Conservation (phyloP, 2,329 filamentous ascomycete species). For the Fusarium multiceps region DNA sequence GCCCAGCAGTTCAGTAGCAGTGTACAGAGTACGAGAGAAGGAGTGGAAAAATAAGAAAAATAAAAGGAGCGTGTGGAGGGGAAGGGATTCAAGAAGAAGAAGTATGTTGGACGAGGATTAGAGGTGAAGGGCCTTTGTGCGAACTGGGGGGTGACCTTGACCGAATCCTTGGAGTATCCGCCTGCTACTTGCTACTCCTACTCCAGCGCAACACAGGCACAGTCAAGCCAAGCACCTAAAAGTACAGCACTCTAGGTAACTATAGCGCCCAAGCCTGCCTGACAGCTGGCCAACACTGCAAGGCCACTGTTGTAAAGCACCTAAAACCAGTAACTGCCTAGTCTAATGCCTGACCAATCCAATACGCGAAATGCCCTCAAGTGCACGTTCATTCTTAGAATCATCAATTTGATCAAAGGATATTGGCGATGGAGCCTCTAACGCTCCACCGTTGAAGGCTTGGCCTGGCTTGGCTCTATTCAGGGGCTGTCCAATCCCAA, state of each 20-base stretch:
- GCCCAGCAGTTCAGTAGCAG: slow-evolving; percentile 47
- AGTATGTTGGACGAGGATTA: slow-evolving; percentile 36
- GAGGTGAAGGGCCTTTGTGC: slow-evolving; percentile 39
- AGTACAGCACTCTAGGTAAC: neutral
- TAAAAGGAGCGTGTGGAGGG: slow-evolving; percentile 38
- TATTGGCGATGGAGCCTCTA: slow-evolving; percentile 26
- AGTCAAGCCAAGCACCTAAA: neutral
- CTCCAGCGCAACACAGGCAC: neutral
- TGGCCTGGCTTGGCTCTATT: slow-evolving; percentile 2
- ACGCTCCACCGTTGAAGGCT: slow-evolving; percentile 4
- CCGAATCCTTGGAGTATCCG: slow-evolving; percentile 5
- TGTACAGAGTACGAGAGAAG: slow-evolving; percentile 20
- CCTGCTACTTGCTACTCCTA: neutral
- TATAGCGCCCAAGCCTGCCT: neutral
- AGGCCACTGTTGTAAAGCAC: neutral
- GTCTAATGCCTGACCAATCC: neutral
- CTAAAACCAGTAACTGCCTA: slow-evolving; percentile 6
- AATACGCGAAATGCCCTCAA: neutral
- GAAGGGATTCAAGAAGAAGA: slow-evolving; percentile 37
- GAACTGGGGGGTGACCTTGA: slow-evolving; percentile 27
- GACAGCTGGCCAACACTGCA: neutral
- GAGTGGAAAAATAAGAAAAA: slow-evolving; percentile 7
- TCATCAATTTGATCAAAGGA: slow-evolving; percentile 28
- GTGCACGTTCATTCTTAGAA: slow-evolving; percentile 25
- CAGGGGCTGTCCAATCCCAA: slow-evolving; percentile 30